A percentile compares a stretch with the other conserved stretches of the same genome.
Conservation (phyloP, 2,329 filamentous ascomycete genomes). For the Paecilomyces fulvus region DNA sequence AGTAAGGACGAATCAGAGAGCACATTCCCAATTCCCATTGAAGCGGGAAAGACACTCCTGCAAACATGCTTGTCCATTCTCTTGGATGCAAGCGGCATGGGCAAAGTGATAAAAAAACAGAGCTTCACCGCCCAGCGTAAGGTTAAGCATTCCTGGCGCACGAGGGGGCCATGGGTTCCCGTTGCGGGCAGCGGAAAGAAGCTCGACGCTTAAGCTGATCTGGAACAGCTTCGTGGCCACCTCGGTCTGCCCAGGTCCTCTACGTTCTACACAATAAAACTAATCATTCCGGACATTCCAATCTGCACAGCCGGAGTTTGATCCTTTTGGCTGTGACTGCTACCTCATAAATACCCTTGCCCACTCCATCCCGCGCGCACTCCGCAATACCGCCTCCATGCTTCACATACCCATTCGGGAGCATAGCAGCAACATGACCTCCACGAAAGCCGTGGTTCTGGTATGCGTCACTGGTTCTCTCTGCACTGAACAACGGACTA, state of each 20-base stretch:
- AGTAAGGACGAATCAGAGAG: no score
- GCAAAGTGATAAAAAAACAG: background rate
- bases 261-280: background rate
- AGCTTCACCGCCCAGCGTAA: background rate
- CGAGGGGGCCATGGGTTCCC: background rate
- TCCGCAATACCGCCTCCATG: conserved; percentile 23
- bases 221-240: conserved; percentile 4
- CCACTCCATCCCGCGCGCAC: conserved; percentile 4
- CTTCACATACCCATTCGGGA: conserved; percentile 39
- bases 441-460: conserved; percentile 91
- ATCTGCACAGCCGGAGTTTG: background rate
- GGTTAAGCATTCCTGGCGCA: background rate
- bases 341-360: conserved; percentile 2
- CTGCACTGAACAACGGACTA: background rate
- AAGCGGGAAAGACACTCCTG: no score
- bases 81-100: background rate
- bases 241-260: background rate
- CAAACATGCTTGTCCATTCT: no score
- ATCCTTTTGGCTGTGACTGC: conserved; percentile 5
- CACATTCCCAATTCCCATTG: no score
- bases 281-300: background rate
- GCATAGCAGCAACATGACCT: conserved; percentile 37
- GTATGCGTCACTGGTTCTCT: conserved; percentile 43
- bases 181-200: background rate
- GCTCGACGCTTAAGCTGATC: background rate